These are phyloP conservation scores for Phytophthora hibernalis DNA, from an alignment of 352 stramenopile species.

Conservation along the genomic window DNA sequence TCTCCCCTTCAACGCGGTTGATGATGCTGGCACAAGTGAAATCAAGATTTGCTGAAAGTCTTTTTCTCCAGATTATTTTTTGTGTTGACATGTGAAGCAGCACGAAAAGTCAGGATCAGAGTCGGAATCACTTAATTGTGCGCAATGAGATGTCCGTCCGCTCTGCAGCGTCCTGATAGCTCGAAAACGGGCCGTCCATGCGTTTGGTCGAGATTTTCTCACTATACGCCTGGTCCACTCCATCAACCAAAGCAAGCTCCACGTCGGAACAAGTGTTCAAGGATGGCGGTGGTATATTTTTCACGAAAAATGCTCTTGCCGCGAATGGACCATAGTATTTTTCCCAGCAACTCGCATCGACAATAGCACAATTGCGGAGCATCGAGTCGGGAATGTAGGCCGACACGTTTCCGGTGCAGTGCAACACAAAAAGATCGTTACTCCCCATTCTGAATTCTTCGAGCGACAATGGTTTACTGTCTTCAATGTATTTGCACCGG, in stretches of 20 bases:
- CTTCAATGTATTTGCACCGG: constrained; percentile 14
- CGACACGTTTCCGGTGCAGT: constrained; percentile 20
- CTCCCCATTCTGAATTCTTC: constrained; percentile 7
- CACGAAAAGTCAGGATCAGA: too few relatives aligned
- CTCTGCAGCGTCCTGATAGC: too few relatives aligned
- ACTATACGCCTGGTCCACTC: constrained; percentile 9
- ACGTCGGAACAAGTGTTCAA: not conserved
- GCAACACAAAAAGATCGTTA: constrained; percentile 16
- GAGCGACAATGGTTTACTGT: constrained; percentile 3
- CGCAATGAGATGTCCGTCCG: too few relatives aligned
- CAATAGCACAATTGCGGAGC: constrained; percentile 21
- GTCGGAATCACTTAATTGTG: too few relatives aligned
- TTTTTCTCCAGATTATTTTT: too few relatives aligned
- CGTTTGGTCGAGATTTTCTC: too few relatives aligned
- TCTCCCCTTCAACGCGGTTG: too few relatives aligned
- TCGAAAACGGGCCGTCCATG: too few relatives aligned
- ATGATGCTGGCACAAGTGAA: too few relatives aligned
- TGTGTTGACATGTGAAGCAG: too few relatives aligned
- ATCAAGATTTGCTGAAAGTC: too few relatives aligned
- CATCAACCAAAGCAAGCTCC: not conserved
- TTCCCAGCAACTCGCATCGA: constrained; percentile 26
- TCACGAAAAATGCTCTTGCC: not conserved
- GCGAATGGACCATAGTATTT: constrained; percentile 24
- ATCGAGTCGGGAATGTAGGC: constrained; percentile 1
- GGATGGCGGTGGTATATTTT: not conserved